Base-by-base conservation (phyloP, 2,329 filamentous ascomycete species). In the Harringtonia aguacate region DNA sequence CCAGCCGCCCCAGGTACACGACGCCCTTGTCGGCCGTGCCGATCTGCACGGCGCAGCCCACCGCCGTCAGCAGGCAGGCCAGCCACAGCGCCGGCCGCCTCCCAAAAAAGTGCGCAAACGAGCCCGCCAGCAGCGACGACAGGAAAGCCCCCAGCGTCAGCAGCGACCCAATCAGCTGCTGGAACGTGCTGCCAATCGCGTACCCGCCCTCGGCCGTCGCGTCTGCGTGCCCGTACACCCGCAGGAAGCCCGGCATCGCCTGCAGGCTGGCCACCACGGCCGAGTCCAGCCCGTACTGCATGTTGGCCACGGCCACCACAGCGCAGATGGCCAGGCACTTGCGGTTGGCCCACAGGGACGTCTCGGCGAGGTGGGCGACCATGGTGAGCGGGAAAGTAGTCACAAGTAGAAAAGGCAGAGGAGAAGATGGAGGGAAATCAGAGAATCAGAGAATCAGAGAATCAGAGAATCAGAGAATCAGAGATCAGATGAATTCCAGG, bases 231-330 rank as follows among this genome's bases (percentile, higher is more conserved):
- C 71, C 71, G 52, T 72, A 75, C 0, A 75, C 68, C 43, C 61
- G 56, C 8, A 71, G 51, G 41, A 73, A 74, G 0, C 70, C 70
- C 0, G 70, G 69, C 68, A 72, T 72, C 4, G 68, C 68, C 50
- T 71, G 63, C 4, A 70, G 54, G 3, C 63, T 65, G 9, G 64
- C 65, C 0, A 73, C 59, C 8, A 64, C 63, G 3, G 66, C 63
- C 12, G 61, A 66, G 53, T 73, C 69, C 7, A 73, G 62, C 3
- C 69, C 69, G 53, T 73, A 74, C 50, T 75, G 69, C 61, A 72
- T 69, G 48, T 68, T 72, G 5, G 68, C 67, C 27, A 68, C 58
- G 5, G 68, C 64, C 8, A 72, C 65, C 14, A 64, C 57, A 38
- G 60, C 63, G 53, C 68, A 71, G 47, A 70, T 66, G 10, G 61